Evolutionary conservation across 2,329 filamentous ascomycete species (phyloP), one percentile per base, ranked within the genome.

Genomic region (Waltergamsia citrina): DNA sequence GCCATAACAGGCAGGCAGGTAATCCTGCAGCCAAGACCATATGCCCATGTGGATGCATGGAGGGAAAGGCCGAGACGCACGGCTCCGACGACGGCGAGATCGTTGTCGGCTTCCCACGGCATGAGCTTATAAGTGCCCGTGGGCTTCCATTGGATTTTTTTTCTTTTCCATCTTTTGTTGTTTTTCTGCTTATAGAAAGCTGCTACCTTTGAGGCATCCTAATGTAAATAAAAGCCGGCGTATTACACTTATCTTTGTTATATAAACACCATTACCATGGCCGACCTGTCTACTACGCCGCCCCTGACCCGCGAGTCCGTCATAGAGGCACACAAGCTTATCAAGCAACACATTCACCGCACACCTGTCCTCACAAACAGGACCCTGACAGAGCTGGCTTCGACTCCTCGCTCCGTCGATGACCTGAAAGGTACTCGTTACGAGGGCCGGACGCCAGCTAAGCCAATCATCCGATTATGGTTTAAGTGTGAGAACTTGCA

Each of bases 401-500:
- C 84, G 3, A 79, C 74, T 16, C 74, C 82, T 7, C 78, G 82
- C 43, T 55, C 67, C 0, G 35, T 59, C 3, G 62, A 65, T 4
- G 65, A 70, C 5, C 62, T 82, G 1, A 48, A 55, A 29, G 71
- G 66, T 11, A 81, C 78, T 4, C 57, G 62, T 42, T 78, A 69
- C 62, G 54, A 71, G 44, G 71, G 69, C 6, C 60, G 67, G 25
- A 50, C 52, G n/a, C 69, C 78, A 0, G 74, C 81, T 1, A 62
- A 54, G 4, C 86, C 86, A 0, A 73, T 62, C 32, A 62, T 94
- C 25, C 68, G 76, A 10, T 67, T 96, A 34, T 92, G 85, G 65
- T 94, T 96, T 73, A 96, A 96, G 64, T 93, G 86, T 57, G 90
- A 96, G 66, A 95, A 95, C 57, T 65, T 85, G 38, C 92, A 96